These are phyloP conservation scores for Penicillium fimorum DNA, from an alignment of 495 filamentous ascomycete genomes.

Conservation along the genomic window DNA sequence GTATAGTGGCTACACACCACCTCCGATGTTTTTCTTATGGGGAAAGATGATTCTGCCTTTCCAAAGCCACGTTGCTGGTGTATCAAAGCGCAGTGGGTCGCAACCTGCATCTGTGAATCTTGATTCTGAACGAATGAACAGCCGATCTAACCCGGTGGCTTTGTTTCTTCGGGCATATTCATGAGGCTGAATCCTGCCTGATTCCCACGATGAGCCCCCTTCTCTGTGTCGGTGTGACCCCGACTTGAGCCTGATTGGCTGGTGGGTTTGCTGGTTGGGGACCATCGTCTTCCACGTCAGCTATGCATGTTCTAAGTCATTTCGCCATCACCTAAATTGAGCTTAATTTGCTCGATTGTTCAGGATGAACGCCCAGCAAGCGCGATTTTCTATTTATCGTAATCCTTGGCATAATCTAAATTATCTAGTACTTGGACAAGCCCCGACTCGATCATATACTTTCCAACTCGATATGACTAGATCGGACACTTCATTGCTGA, in stretches of 20 bases:
- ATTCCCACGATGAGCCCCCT: neutral
- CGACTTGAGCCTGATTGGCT: neutral
- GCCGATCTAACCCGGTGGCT: neutral
- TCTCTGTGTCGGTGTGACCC: neutral
- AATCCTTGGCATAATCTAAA: neutral
- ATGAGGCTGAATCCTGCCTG: neutral
- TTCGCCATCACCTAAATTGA: neutral
- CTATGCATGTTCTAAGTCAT: neutral
- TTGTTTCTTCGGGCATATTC: neutral
- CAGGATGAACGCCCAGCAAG: neutral
- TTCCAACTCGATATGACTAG: neutral
- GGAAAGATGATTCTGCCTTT: no score
- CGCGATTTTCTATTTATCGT: neutral
- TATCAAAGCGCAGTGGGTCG: neutral
- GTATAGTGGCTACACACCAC: neutral
- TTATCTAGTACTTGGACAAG: neutral
- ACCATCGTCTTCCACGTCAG: neutral
- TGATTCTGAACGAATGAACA: neutral
- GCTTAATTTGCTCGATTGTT: constrained; percentile 2
- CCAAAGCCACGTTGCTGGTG: neutral
- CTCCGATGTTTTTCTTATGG: neutral
- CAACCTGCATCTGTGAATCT: neutral
- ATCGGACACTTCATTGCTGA: neutral
- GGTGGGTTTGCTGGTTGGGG: neutral
- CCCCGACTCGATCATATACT: neutral